Evolutionary conservation across 441 rosid genomes (phyloP).

Genomic region (Populus tomentosa): DNA sequence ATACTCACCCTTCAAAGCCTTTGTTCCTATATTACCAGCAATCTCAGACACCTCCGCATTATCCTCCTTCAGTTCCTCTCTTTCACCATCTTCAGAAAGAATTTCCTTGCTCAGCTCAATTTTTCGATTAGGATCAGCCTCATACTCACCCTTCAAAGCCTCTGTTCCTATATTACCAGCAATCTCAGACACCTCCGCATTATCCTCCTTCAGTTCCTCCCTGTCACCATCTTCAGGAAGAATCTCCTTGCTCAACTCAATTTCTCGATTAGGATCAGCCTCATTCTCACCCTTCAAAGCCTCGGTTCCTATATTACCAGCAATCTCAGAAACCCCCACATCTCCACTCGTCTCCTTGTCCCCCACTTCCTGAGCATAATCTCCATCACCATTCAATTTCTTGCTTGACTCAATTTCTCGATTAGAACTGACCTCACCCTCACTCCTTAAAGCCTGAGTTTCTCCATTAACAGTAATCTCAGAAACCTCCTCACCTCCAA

Average conservation of each 20-base stretch:
- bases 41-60: constrained; percentile 9
- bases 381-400: constrained; percentile 20
- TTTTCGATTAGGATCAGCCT: constrained; percentile 13
- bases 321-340: constrained; percentile 12
- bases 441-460: constrained; percentile 13
- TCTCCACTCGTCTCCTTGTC: constrained; percentile 2
- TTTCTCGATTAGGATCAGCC: constrained; percentile 12
- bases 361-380: constrained; percentile 32
- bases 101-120: constrained; percentile 18
- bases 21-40: too few species aligned
- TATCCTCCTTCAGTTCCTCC: constrained; percentile 23
- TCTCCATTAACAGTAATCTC: constrained; percentile 24
- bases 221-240: constrained; percentile 35
- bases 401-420: constrained; percentile 18
- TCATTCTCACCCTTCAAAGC: constrained; percentile 9
- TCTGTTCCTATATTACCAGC: constrained; percentile 23
- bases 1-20: too few species aligned
- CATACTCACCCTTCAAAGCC: constrained; percentile 7
- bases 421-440: constrained; percentile 7
- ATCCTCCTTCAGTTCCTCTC: constrained; percentile 28
- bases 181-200: constrained; percentile 12
- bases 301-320: constrained; percentile 20
- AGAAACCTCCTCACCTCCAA: constrained; percentile 16
- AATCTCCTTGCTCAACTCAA: constrained; percentile 19
- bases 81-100: constrained; percentile 31